A percentile compares a stretch with the other conserved stretches of the same genome.
phyloP scores from a whole-genome alignment of 768 basidiomycete species.

The Kwoniella europaea region DNA sequence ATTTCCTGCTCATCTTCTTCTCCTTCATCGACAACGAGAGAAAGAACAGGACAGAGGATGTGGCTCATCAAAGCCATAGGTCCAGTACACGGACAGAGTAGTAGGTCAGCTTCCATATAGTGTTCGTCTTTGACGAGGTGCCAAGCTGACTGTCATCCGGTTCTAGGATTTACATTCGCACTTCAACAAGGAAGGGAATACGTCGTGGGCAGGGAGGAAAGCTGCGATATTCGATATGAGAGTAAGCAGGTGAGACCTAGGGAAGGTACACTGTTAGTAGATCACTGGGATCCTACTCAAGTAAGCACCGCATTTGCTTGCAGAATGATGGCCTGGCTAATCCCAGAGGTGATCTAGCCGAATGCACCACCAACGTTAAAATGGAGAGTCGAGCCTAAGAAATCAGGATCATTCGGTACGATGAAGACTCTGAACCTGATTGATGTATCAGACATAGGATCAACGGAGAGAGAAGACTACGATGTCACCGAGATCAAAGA shows the following conservation, averaged over 20 bases:
- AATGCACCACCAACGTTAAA: constrained; percentile 28
- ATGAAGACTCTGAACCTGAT: constrained; percentile 27
- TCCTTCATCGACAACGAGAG: neutral
- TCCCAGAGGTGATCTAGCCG: constrained; percentile 20
- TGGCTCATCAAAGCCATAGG: constrained; percentile 45
- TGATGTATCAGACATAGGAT: constrained; percentile 24
- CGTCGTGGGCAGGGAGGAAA: constrained; percentile 38
- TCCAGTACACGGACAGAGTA: constrained; percentile 39
- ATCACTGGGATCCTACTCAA: constrained; percentile 45
- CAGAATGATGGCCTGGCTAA: neutral
- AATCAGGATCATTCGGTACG: constrained; percentile 23
- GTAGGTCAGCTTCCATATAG: constrained; percentile 15
- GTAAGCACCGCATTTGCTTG: constrained; percentile 19
- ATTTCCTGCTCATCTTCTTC: neutral
- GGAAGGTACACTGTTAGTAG: constrained; percentile 41
- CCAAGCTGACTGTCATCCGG: neutral
- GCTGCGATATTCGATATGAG: constrained; percentile 41
- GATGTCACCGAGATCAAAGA: constrained; percentile 16
- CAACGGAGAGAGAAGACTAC: constrained; percentile 34
- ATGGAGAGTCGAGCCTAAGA: constrained; percentile 41
- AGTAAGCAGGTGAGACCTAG: constrained; percentile 29
- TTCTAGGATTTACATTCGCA: constrained; percentile 47
- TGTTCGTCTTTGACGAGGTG: neutral
- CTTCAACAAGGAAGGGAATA: constrained; percentile 43
- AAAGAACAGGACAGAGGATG: constrained; percentile 22